Evolutionary conservation across 371 early-diverging fungal species (phyloP).

Genomic region (Vairimorpha ceranae): DNA sequence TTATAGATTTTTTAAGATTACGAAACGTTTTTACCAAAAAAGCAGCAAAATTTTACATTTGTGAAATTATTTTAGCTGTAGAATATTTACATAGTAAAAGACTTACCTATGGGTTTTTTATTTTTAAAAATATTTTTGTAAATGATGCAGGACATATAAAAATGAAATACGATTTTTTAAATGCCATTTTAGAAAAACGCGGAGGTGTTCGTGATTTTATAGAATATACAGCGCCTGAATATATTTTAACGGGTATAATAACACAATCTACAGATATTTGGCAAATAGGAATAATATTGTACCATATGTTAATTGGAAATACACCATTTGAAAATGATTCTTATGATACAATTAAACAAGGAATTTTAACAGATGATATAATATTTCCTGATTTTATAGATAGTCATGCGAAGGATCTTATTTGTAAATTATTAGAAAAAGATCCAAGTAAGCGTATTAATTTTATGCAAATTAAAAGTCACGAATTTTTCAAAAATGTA

Average conservation of each 20-base stretch:
- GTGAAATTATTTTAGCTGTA: slow-evolving; percentile 80
- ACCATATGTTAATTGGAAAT: slow-evolving; percentile 40
- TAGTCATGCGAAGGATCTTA: slow-evolving; percentile 74
- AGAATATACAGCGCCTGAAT: slow-evolving; percentile 49
- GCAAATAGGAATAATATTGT: slow-evolving; percentile 56
- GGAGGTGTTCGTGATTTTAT: slow-evolving; percentile 29
- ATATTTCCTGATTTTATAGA: slow-evolving; percentile 81
- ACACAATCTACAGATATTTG: slow-evolving; percentile 46
- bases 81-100: slow-evolving; percentile 80
- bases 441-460: slow-evolving; percentile 81
- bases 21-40: slow-evolving; percentile 66
- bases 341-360: slow-evolving; percentile 62
- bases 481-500: slow-evolving; percentile 83
- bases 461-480: slow-evolving; percentile 76
- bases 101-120: slow-evolving; percentile 84
- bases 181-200: slow-evolving; percentile 16
- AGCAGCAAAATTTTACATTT: slow-evolving; percentile 79
- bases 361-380: slow-evolving; percentile 75
- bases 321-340: slow-evolving; percentile 46
- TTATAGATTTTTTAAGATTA: slow-evolving; percentile 23
- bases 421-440: slow-evolving; percentile 73
- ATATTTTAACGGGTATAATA: slow-evolving; percentile 5
- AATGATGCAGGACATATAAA: slow-evolving; percentile 53
- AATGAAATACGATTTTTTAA: slow-evolving; percentile 50
- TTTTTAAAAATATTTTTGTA: slow-evolving; percentile 69